phyloP scores from a whole-genome alignment of 108 stramenopile species.

The Conticribra weissflogii region DNA sequence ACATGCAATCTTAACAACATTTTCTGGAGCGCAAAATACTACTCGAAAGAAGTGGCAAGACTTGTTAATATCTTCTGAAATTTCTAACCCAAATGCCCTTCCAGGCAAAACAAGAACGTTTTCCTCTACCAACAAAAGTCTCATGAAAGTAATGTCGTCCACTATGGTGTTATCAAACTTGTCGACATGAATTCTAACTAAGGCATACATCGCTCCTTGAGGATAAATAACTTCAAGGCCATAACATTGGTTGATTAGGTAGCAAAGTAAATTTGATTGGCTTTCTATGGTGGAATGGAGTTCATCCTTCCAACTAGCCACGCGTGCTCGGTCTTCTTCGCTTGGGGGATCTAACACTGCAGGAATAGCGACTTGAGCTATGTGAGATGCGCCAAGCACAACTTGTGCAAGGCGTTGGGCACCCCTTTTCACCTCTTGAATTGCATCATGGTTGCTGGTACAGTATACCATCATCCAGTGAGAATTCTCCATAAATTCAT shows the following conservation, averaged over 20 bases:
- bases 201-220: conserved; percentile 91
- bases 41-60: conserved; percentile 65
- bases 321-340: conserved; percentile 36
- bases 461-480: no score
- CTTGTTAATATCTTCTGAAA: background rate
- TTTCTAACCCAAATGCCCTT: conserved; percentile 76
- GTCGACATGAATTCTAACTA: conserved; percentile 67
- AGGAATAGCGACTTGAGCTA: conserved; percentile 84
- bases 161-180: conserved; percentile 48
- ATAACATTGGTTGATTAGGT: conserved; percentile 56
- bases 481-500: no score
- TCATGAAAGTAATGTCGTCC: conserved; percentile 81
- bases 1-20: conserved; percentile 56
- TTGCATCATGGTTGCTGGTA: conserved; percentile 53
- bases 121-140: conserved; percentile 83
- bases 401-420: conserved; percentile 84
- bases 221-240: conserved; percentile 72
- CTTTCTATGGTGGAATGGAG: conserved; percentile 58
- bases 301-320: conserved; percentile 66
- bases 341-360: conserved; percentile 57
- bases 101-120: conserved; percentile 93
- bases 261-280: conserved; percentile 66
- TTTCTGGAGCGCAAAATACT: conserved; percentile 79
- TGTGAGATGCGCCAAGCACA: conserved; percentile 76
- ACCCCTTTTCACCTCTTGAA: conserved; percentile 73